Conservation (phyloP, 2,329 filamentous ascomycete genomes). For the Rhytidhysteron rufulum region DNA sequence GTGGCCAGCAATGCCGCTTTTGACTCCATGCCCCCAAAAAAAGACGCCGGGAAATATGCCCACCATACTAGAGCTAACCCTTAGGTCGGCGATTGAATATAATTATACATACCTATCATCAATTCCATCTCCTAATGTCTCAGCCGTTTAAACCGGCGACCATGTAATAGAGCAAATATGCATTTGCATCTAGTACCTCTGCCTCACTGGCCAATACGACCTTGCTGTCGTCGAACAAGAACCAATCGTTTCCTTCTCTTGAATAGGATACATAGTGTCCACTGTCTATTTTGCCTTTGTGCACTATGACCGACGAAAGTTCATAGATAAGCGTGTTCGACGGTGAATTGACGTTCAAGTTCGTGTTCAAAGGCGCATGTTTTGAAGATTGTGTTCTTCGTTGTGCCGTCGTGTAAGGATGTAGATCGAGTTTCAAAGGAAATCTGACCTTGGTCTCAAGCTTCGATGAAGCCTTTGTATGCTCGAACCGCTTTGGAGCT, state of each 20-base stretch:
- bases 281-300: conserved; percentile 88
- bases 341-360: conserved; percentile 28
- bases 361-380: conserved; percentile 35
- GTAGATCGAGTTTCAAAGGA: conserved; percentile 81
- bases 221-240: conserved; percentile 92
- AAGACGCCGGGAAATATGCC: too few species aligned
- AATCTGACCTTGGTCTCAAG: conserved; percentile 85
- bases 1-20: too few species aligned
- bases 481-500: conserved; percentile 63
- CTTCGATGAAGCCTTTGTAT: conserved; percentile 72
- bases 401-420: conserved; percentile 75
- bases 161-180: conserved; percentile 84
- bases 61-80: too few species aligned
- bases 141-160: conserved; percentile 27
- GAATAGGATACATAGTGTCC: conserved; percentile 93
- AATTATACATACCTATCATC: too few species aligned
- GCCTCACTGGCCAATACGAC: conserved; percentile 79
- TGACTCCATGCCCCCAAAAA: too few species aligned
- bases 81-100: too few species aligned
- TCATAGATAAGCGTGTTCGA: conserved; percentile 70
- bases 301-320: conserved; percentile 83
- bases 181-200: conserved; percentile 80
- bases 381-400: conserved; percentile 25
- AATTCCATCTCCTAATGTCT: too few species aligned
- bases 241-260: conserved; percentile 82